Evolutionary conservation across 1,139 yeast species (phyloP).

Genomic region (Nakaseomyces sp.): DNA sequence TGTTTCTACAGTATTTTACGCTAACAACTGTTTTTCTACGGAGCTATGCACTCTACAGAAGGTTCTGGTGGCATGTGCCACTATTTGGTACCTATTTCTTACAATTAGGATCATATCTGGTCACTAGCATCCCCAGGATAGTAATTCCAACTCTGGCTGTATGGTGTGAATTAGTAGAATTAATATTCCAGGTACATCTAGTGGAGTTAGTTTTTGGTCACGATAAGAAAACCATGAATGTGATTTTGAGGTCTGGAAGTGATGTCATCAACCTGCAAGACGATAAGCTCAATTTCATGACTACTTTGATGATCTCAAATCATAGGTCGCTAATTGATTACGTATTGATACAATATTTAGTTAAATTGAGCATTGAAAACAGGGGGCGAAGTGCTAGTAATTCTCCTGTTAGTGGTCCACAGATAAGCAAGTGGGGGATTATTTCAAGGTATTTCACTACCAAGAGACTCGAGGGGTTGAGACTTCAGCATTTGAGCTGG

Average conservation of each 20-base stretch:
- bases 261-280: conserved; percentile 16
- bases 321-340: conserved; percentile 31
- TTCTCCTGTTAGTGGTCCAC: too few relatives aligned
- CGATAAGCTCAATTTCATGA: conserved; percentile 11
- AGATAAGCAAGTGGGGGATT: conserved; percentile 9
- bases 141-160: conserved; percentile 13
- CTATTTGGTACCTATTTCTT: conserved; percentile 15
- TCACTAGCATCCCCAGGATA: conserved; percentile 6
- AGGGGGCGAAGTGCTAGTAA: too few relatives aligned
- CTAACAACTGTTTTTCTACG: conserved; percentile 7
- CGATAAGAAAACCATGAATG: conserved; percentile 17
- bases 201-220: conserved; percentile 16
- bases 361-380: conserved; percentile 9
- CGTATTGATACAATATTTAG: conserved; percentile 19
- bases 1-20: conserved; percentile 4
- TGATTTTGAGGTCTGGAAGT: conserved; percentile 21
- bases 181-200: conserved; percentile 16
- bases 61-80: conserved; percentile 18
- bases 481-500: conserved; percentile 25
- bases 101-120: conserved; percentile 9
- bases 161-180: conserved; percentile 12
- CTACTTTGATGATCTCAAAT: conserved; percentile 25
- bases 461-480: conserved; percentile 10
- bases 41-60: conserved; percentile 8
- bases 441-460: conserved; percentile 10